A percentile compares a stretch with the other conserved stretches of the same genome.
These are phyloP conservation scores for Debaryomyces tyrocola DNA, from an alignment of 805 yeast genomes.

Conservation along the genomic window DNA sequence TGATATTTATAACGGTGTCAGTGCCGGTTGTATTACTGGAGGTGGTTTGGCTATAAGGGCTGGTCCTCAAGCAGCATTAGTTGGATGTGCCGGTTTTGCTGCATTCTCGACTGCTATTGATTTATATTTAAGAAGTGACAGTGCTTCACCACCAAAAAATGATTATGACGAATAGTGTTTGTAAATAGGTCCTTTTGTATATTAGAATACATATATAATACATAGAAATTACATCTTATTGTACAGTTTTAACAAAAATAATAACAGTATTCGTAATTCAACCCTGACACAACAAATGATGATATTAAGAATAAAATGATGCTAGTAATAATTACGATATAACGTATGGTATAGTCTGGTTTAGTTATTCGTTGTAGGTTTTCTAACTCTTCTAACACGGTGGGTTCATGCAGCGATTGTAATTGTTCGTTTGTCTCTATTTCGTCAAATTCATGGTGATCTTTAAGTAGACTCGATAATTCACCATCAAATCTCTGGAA, in stretches of 20 bases:
- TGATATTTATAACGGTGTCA: conserved; percentile 87
- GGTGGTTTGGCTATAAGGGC: conserved; percentile 91
- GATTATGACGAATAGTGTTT: conserved; percentile 66
- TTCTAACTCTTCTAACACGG: conserved; percentile 23
- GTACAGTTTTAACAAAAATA: conserved; percentile 28
- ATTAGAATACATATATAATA: conserved; percentile 2
- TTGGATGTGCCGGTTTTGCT: conserved; percentile 98
- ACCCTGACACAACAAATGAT: conserved; percentile 29
- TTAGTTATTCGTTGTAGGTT: conserved; percentile 14
- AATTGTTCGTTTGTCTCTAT: neutral
- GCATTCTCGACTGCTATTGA: conserved; percentile 91
- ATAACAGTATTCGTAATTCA: conserved; percentile 40
- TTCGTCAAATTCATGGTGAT: neutral
- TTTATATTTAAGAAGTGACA: conserved; percentile 79
- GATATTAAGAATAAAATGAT: conserved; percentile 15
- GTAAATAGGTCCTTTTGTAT: conserved; percentile 1
- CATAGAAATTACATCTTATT: conserved; percentile 3
- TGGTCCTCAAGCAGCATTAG: conserved; percentile 87
- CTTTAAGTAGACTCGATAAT: neutral
- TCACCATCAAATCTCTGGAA: neutral
- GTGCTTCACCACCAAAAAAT: conserved; percentile 77
- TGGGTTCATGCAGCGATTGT: neutral
- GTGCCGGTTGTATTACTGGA: conserved; percentile 96
- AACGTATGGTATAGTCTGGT: conserved; percentile 1
- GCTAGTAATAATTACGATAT: neutral